phyloP scores from a whole-genome alignment of 257 asterid species.

The Nicotiana obtusifolia region DNA sequence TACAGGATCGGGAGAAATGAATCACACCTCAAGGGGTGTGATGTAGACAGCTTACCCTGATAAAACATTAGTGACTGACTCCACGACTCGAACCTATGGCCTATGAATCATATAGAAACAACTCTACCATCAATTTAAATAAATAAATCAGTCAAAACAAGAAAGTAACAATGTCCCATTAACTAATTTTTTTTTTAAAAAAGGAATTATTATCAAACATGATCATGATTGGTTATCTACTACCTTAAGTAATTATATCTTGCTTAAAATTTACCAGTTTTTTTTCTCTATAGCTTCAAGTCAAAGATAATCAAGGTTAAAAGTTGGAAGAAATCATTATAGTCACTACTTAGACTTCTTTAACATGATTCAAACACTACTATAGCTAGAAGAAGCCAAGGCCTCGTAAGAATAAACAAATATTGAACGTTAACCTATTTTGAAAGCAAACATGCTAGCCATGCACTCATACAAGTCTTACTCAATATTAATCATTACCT shows the following conservation, averaged over 20 bases:
- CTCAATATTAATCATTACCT: background rate
- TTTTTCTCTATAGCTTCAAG: constrained; percentile 19
- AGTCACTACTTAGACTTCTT: constrained; percentile 26
- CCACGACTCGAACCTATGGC: too few relatives aligned
- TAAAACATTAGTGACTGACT: too few relatives aligned
- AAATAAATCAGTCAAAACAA: background rate
- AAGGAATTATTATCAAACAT: background rate
- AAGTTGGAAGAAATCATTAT: constrained; percentile 29
- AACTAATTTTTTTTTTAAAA: background rate
- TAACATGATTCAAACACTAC: constrained; percentile 16
- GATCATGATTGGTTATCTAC: constrained; percentile 9
- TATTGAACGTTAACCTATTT: constrained; percentile 7
- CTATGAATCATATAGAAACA: too few relatives aligned
- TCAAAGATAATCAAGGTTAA: constrained; percentile 37
- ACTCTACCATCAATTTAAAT: background rate
- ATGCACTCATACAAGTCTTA: constrained; percentile 7
- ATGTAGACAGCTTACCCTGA: too few relatives aligned
- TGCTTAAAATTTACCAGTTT: background rate
- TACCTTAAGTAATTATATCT: background rate
- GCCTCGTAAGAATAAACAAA: background rate
- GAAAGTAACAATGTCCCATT: background rate
- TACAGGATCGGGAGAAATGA: too few relatives aligned
- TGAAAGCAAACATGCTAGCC: constrained; percentile 7
- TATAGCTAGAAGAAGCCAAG: background rate
- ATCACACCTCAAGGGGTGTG: too few relatives aligned